Evolutionary conservation across 805 yeast genomes (phyloP), one percentile per base, ranked within the genome.

Genomic region (Isabelozyma heimii): DNA sequence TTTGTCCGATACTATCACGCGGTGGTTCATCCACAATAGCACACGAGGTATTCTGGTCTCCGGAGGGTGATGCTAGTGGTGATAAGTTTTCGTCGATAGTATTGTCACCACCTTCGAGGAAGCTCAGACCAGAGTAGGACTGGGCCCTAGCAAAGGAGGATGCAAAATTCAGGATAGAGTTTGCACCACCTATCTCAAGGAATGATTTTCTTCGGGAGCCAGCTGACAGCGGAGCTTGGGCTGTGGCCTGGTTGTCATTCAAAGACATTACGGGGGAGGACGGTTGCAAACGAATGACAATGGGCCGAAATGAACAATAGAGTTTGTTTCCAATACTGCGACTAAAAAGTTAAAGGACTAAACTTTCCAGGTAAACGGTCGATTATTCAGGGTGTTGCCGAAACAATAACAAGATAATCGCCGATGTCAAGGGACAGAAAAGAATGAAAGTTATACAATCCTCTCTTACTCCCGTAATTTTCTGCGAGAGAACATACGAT

Each of bases 121-220:
- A 51, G 12, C 56, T 47, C 37, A 54, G 57, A 5, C 58, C 58
- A 37, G 58, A 51, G 48, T 61, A 66, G 5, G 66, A 57, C 51
- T 69, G 76, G 2, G 76, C 75, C 45, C 77, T 51, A 17, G 60
- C 56, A 52, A 66, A 69, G 10, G 76, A 69, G 5, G 73, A 66
- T 13, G 75, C 76, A 52, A 73, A 73, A 48, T 72, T 71, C 53
- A 54, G 56, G 42, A 73, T 43, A 10, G 76, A 70, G 52, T 73
- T 73, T 6, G 60, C 53, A 4, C 74, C 73, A 6, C 73, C 73
- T 13, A 48, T 47, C 44, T 68, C 73, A 46, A 70, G 48, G 37
- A 70, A 57, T 17, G 72, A 68, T 44, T 73, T 48, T 50, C 72
- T 46, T 15, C 37, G 26, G 6, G 17, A 17, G 10, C 10, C 37